phyloP scores from a whole-genome alignment of 179 eudicot genomes.

The Silene noctiflora region DNA sequence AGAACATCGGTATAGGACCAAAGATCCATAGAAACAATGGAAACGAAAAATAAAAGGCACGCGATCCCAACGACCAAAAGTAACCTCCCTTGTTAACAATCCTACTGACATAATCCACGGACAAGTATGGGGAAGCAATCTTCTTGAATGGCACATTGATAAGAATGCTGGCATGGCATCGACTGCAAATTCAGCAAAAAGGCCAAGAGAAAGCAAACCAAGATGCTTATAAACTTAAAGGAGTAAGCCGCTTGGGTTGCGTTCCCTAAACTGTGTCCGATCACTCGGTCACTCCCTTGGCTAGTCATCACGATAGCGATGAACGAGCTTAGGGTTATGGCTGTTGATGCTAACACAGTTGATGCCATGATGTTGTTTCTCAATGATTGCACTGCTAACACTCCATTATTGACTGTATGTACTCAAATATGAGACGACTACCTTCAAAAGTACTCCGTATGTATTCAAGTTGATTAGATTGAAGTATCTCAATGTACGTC shows the following conservation, averaged over 20 bases:
- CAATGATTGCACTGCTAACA: slow-evolving; percentile 81
- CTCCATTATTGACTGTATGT: no score
- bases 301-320: slow-evolving; percentile 75
- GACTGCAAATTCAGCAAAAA: slow-evolving; percentile 82
- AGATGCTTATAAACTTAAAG: slow-evolving; percentile 66
- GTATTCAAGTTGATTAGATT: no score
- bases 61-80: slow-evolving; percentile 89
- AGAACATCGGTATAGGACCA: slow-evolving; percentile 89
- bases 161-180: slow-evolving; percentile 84
- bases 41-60: slow-evolving; percentile 83
- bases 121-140: slow-evolving; percentile 33
- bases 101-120: slow-evolving; percentile 55
- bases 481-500: no score
- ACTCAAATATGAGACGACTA: no score
- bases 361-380: slow-evolving; percentile 99
- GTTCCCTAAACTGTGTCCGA: slow-evolving; percentile 45
- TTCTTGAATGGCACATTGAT: slow-evolving; percentile 79
- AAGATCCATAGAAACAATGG: slow-evolving; percentile 88
- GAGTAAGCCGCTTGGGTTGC: slow-evolving; percentile 45
- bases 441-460: no score
- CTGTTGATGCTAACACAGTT: slow-evolving; percentile 76
- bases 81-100: slow-evolving; percentile 77
- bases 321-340: slow-evolving; percentile 82
- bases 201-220: slow-evolving; percentile 75
- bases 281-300: slow-evolving; percentile 25